Percentiles rank a stretch among this genome's conserved stretches.
Evolutionary conservation across 2,329 filamentous ascomycete species (phyloP).

Genomic region (Lachnellula suecica): DNA sequence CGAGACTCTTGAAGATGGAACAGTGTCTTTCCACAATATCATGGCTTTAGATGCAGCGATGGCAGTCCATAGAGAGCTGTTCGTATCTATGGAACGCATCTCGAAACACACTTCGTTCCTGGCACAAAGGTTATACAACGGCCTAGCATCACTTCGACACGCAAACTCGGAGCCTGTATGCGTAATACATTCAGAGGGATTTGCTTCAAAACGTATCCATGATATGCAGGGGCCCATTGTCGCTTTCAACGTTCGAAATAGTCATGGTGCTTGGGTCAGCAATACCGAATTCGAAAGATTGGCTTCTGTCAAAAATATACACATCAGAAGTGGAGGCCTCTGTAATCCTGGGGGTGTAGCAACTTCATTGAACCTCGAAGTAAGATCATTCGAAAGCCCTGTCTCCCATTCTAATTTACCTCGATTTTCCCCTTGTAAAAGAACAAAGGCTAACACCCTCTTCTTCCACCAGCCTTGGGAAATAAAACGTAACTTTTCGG

Average conservation of each 20-base stretch:
- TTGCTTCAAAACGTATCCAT: constrained; percentile 36
- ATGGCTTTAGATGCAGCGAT: too few relatives aligned
- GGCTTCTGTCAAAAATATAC: constrained; percentile 73
- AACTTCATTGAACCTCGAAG: constrained; percentile 62
- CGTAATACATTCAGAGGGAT: constrained; percentile 30
- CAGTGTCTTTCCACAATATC: too few relatives aligned
- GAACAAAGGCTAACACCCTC: too few relatives aligned
- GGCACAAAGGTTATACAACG: constrained; percentile 54
- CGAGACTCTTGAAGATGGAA: constrained; percentile 86
- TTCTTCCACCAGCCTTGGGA: constrained; percentile 78
- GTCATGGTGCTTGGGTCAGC: constrained; percentile 71
- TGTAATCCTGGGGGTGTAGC: constrained; percentile 92
- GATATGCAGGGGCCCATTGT: constrained; percentile 68
- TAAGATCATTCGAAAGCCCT: too few relatives aligned
- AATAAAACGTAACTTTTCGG: constrained; percentile 79
- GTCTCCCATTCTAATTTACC: too few relatives aligned
- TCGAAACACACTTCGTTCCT: too few relatives aligned
- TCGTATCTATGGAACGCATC: too few relatives aligned
- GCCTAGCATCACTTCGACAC: constrained; percentile 63
- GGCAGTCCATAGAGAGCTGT: too few relatives aligned
- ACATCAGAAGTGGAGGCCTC: constrained; percentile 82
- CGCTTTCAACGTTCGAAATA: constrained; percentile 78
- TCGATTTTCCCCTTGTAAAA: too few relatives aligned
- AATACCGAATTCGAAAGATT: constrained; percentile 86
- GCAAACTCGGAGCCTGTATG: constrained; percentile 49